Evolutionary conservation across 2,329 filamentous ascomycete species (phyloP), one percentile per base, ranked within the genome.

Genomic region (Arthrobotrys iridis): DNA sequence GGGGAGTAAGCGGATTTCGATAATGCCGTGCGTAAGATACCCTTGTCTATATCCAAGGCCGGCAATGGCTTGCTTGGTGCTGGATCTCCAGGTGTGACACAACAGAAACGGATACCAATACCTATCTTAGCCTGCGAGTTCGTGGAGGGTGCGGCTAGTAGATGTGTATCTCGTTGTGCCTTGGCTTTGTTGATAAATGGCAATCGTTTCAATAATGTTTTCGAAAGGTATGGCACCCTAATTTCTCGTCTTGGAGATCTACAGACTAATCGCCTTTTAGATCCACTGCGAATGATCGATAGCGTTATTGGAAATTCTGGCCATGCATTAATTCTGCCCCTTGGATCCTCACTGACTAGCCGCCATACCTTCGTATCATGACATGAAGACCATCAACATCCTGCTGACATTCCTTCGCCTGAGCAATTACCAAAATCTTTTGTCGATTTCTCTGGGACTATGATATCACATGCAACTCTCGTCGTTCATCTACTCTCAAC

Each of bases 401-500:
- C 30, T 74, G 35, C 55, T 74, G 55, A 67, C 46, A 24, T 50
- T 52, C 28, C n/a, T 18, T 45, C 18, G 7, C 24, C 57, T 37
- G 64, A 52, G n/a, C 5, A 52, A 26, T 52, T 33, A 15, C 40
- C 59, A 55, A 52, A 35, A 48, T 4, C 7, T 30, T 11, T 5
- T 24, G 50, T 48, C 50, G 15, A 24, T 46, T 22, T 35, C 48
- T n/a, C 72, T 65, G 57, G 59, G 52, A 48, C 43, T 71, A 76
- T 71, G 58, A 76, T 62, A 55, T 59, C 52, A 60, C 15, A 22
- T 59, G 63, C 64, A 76, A 37, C 72, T 35, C 8, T 55, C 40
- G 37, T 70, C 45, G n/a, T 57, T 55, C 57, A 55, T 30, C 33
- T 41, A 18, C 33, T 7, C 3, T 43, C 60, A 71, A 58, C 40